These are phyloP conservation scores for Mycena galopus DNA, from an alignment of 768 basidiomycete genomes.

Conservation along the genomic window DNA sequence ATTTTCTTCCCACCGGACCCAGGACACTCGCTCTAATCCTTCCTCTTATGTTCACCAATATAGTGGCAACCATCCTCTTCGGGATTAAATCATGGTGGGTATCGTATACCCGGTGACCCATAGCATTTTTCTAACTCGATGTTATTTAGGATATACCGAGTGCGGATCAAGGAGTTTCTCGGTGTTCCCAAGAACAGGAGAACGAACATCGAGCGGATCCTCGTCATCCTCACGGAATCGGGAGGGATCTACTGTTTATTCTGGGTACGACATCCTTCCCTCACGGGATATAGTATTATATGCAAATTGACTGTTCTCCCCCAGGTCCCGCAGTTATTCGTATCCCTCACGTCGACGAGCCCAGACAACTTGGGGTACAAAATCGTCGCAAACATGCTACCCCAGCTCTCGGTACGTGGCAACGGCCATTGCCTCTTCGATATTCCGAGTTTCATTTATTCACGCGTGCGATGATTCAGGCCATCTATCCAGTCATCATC, in stretches of 20 bases:
- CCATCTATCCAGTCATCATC: conserved; percentile 30
- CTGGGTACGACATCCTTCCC: conserved; percentile 27
- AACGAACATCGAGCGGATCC: conserved; percentile 31
- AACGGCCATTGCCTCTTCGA: not conserved
- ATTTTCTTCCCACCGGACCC: conserved; percentile 10
- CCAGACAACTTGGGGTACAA: conserved; percentile 6
- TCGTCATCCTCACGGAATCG: conserved; percentile 36
- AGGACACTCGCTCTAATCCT: conserved; percentile 12
- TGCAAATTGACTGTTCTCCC: not conserved
- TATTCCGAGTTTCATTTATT: not conserved
- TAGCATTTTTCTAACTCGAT: not conserved
- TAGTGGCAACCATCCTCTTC: conserved; percentile 25
- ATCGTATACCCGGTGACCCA: not conserved
- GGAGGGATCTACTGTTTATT: conserved; percentile 34
- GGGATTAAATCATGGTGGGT: conserved; percentile 31
- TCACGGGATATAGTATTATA: not conserved
- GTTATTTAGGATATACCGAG: conserved; percentile 6
- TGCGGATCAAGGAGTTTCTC: conserved; percentile 19
- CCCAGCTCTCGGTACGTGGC: conserved; percentile 29
- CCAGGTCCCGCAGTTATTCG: not conserved
- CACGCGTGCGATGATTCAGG: not conserved
- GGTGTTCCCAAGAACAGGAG: conserved; percentile 2
- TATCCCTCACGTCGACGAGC: not conserved
- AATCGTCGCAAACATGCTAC: conserved; percentile 16
- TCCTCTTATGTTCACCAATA: conserved; percentile 31